Evolutionary conservation across 164 flowering plant species (phyloP), one percentile per base, ranked within the genome.

Genomic region (Hamamelis virginiana): DNA sequence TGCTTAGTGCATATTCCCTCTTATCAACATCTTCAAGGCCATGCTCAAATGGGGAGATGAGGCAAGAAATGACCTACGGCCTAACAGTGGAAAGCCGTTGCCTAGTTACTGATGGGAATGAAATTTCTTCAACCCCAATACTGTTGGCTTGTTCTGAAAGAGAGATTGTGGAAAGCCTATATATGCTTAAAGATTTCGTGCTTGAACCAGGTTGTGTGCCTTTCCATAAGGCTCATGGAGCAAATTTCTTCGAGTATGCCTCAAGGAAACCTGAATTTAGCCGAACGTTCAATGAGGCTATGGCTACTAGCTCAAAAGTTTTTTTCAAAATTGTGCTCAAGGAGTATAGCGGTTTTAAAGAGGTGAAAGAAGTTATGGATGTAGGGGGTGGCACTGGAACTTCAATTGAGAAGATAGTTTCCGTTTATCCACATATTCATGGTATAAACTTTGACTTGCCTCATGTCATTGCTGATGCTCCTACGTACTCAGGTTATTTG

Each of bases 391-490:
- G 52, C 25, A 46, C 0, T 41, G 66, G 66, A n/a, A 45, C 22
- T 63, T 16, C 22, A 9, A 27, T 63, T 4, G 12, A 11, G 66
- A 41, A 63, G 23, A 38, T 62, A 9, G 65, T 62, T 28, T 62
- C 65, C 14, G 50, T 28, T 41, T 38, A 62, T 62, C 65, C 65
- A 14, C 65, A 63, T 23, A 63, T 63, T 45, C 52, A 11, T 22
- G 66, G 52, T 21, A 44, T 63, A 41, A 63, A 46, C 65, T 62
- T 62, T n/a, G 65, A 62, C 23, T 3, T 33, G 47, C 65, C 65
- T 62, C 48, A 62, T 62, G 65, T 62, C 38, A 62, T 62, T 62
- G 65, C 65, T 10, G 47, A 3, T 14, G 50, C 65, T 62, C 65
- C 65, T 26, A 41, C n/a, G 18, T 41, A 62, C 16, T 21, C 16